Base-by-base conservation (phyloP, 2,329 filamentous ascomycete species). In the Neospermospora avenae region DNA sequence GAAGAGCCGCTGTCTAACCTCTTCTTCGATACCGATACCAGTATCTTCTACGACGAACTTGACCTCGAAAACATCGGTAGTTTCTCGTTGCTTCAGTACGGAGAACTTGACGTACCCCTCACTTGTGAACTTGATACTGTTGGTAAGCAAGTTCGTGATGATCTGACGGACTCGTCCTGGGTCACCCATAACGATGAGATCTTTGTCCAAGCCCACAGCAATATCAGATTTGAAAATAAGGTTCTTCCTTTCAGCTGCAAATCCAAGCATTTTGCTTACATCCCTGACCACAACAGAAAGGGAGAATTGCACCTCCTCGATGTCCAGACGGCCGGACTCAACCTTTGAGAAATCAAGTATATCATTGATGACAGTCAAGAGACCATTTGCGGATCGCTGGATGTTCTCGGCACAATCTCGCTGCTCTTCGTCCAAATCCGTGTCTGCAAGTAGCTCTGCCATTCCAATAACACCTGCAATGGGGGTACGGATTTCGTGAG, bases 261-360 rank as follows among this genome's bases (percentile, higher is more conserved):
- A 96, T 44, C 88, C 86, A 66, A 96, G 83, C 90, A 96, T 95
- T 72, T 92, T 91, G 55, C 86, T 89, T 20, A 95, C 90, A 70
- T 96, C 91, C 49, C 86, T 81, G 6, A 93, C 83, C 13, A 91
- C 84, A 1, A 90, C 79, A 0, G 86, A 86, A 1, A 92, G 77
- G 28, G 87, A 90, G 68, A 93, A 93, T 63, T 91, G 88, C 0
- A 92, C 88, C 67, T 92, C 88, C 73, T 92, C 89, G 42, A 93
- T 87, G 63, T 92, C 89, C 20, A 93, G 75, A 7, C 87, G 80
- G 3, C 90, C 89, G 8, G 87, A 90, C 71, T 93, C 90, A 1
- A 91, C 87, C 73, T 96, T 96, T 3, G 90, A 95, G 72, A 96
- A 93, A 74, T 96, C 91, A 1, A 96, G 78, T 58, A 96, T 96